Conservation (phyloP, 2,329 filamentous ascomycete genomes). For the Trichophyton simii region DNA sequence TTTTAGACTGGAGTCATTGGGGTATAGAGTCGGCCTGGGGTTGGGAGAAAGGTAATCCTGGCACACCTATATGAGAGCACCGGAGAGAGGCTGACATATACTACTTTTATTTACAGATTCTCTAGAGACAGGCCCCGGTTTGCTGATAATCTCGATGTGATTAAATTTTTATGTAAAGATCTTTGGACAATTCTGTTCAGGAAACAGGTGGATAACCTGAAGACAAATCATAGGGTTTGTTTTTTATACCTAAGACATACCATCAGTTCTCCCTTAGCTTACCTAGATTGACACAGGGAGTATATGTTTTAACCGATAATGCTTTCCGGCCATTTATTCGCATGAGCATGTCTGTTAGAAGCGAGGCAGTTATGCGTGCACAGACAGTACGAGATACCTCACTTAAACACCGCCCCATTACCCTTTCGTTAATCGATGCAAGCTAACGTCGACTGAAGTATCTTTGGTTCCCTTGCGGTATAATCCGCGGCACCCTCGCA, state of each 20-base stretch:
- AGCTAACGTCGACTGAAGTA: constrained; percentile 44
- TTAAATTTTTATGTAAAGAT: constrained; percentile 98
- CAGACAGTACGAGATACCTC: constrained; percentile 52
- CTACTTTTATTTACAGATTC: constrained; percentile 20
- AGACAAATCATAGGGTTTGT: constrained; percentile 82
- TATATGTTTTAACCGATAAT: constrained; percentile 92
- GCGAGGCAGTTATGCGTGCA: constrained; percentile 59
- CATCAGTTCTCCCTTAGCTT: neutral
- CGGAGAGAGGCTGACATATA: neutral
- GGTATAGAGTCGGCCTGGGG: constrained; percentile 85
- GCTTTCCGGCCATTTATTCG: constrained; percentile 75
- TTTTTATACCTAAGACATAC: constrained; percentile 3
- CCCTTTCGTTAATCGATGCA: constrained; percentile 11
- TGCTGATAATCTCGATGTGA: constrained; percentile 82
- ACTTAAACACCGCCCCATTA: neutral
- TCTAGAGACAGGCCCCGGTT: constrained; percentile 65
- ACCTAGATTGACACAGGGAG: constrained; percentile 45
- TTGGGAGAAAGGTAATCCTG: constrained; percentile 64
- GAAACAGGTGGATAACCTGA: constrained; percentile 97
- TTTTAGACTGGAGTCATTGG: constrained; percentile 67
- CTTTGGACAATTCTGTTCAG: constrained; percentile 88
- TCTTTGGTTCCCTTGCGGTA: constrained; percentile 86
- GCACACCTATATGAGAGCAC: too few relatives aligned
- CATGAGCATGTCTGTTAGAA: constrained; percentile 72
- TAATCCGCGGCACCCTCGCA: constrained; percentile 85